Base-by-base conservation (phyloP, 2,329 filamentous ascomycete species). In the Paramyrothecium sp. region DNA sequence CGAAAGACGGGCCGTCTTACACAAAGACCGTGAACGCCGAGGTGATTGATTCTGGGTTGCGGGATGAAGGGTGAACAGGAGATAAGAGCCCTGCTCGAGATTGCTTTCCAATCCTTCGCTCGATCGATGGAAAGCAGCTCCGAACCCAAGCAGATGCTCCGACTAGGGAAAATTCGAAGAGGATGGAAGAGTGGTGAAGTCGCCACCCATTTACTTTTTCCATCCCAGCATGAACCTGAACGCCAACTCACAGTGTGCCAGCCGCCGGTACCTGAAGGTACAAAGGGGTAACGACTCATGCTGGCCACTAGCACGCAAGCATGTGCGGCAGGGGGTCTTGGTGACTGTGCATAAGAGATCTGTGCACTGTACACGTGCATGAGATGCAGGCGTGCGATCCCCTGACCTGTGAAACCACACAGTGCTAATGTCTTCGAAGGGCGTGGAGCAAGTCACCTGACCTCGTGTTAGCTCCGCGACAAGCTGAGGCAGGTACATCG, bases 241-340 rank as follows among this genome's bases (percentile, higher is more conserved):
- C 48, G 56, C 67, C 59, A 62, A 63, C 65, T 64, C 70, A 74
- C 71, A 69, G 61, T 69, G 66, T 67, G 63, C 60, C 58, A 44
- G 38, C 13, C 13, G n/a, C 38, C 13, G 38, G 38, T 44, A 44
- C 38, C 38, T 30, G 26, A 10, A 4, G 60, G 57, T 64, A 60
- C 55, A 56, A 48, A 52, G 33, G 53, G 33, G 53, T 44, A 30
- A 49, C 54, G 30, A 44, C 54, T 55, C 63, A 67, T 64, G 65
- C 63, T 68, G 55, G 55, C 64, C 61, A 63, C 63, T 66, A 64
- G 70, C 71, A 67, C 70, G 72, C 67, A 69, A 59, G 66, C 69
- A 71, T 69, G 67, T 72, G 69, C 55, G 8, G 52, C 34, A 56
- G 58, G 46, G 53, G 26, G 5, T 16, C 38, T 11, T 55, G 52